Evolutionary conservation across 2,329 filamentous ascomycete species (phyloP), one percentile per base, ranked within the genome.

Genomic region (Zymoseptoria crescenta): DNA sequence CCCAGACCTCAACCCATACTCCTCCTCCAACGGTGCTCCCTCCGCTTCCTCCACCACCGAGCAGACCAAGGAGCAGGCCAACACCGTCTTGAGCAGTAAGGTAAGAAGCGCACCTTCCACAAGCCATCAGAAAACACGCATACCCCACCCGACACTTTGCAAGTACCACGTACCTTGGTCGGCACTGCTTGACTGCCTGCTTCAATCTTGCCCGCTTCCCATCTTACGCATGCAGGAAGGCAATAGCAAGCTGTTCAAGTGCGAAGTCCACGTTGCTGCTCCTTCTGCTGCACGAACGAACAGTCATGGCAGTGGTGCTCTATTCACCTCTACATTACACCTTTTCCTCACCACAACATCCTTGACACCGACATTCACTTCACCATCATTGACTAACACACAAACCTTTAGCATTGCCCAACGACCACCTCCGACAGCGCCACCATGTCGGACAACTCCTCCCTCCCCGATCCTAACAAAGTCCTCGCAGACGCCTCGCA

Each of bases 71-170:
- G 65, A 69, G 64, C 69, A 69, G 59, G 64, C 70, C 56, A 73
- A 74, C 68, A 70, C 74, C 69, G 69, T 76, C 59, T 54, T 74
- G 54, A 70, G 72, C 66, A 73, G 76, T 79, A 70, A 77, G 76
- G 76, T 78, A 69, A 60, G 76, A 72, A 62, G 67, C 63, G 24
- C 24, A 24, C 24, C 24, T 64, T 45, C 52, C 20, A 6, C n/a
- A 16, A 28, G 49, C 10, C 35, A 45, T 16, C 35, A n/a, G 10
- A 45, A 45, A 45, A 45, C 35, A 45, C 35, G 6, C 35, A 45
- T 16, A 45, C 35, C 35, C 35, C 35, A n/a, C 19, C 27, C 49
- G 20, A n/a, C 27, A 28, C 49, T 24, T 52, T 19, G 13, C 16
- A n/a, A 45, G 35, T 45, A 24, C 24, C 24, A 24, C 24, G 24